A percentile compares a stretch with the other conserved stretches of the same genome.
phyloP scores from a whole-genome alignment of 371 early-diverging fungal genomes.

The Sporodiniella umbellata region DNA sequence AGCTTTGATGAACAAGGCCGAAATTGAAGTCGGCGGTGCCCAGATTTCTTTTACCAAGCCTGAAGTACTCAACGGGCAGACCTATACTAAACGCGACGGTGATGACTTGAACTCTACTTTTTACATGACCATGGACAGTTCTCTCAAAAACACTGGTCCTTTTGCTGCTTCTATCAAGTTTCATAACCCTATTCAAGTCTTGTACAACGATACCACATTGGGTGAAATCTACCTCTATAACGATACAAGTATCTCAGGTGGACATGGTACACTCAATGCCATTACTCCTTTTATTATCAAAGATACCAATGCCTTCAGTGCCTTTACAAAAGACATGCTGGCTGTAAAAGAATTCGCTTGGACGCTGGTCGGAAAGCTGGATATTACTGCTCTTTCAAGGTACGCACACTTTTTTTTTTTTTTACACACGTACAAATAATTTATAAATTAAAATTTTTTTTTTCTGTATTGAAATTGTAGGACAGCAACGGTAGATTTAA shows the following conservation, averaged over 20 bases:
- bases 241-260: constrained; percentile 47
- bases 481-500: constrained; percentile 39
- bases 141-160: constrained; percentile 56
- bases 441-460: background rate
- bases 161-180: constrained; percentile 49
- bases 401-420: constrained; percentile 12
- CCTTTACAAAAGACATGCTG: constrained; percentile 55
- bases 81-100: constrained; percentile 28
- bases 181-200: constrained; percentile 40
- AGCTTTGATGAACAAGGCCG: constrained; percentile 49
- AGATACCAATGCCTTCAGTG: constrained; percentile 44
- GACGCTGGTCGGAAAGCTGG: constrained; percentile 54
- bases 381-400: constrained; percentile 57
- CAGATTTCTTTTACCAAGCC: constrained; percentile 48
- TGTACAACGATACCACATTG: constrained; percentile 40
- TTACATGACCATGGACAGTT: constrained; percentile 48
- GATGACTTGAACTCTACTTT: constrained; percentile 37
- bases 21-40: constrained; percentile 44
- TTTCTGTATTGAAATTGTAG: constrained; percentile 13
- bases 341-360: constrained; percentile 48
- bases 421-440: background rate
- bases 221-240: constrained; percentile 51
- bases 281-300: constrained; percentile 44
- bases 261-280: constrained; percentile 41
- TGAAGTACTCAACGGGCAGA: constrained; percentile 6